These are phyloP conservation scores for Phytophthora lateralis DNA, from an alignment of 352 stramenopile genomes.

Conservation along the genomic window DNA sequence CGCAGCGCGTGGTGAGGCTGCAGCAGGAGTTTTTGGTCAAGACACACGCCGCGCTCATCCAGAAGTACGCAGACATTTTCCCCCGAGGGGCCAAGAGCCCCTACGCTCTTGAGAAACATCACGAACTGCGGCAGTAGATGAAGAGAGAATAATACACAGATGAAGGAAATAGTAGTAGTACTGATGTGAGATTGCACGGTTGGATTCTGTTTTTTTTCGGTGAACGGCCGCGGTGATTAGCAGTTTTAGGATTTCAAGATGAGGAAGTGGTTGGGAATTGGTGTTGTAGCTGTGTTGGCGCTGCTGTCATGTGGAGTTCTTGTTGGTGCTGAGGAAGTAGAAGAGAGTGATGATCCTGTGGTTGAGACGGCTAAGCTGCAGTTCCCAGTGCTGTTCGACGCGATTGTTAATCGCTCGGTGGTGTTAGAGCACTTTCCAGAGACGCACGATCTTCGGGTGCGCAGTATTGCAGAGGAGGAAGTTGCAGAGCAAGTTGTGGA, in stretches of 20 bases:
- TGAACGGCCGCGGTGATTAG: constrained; percentile 27
- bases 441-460: constrained; percentile 30
- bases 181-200: background rate
- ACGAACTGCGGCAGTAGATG: constrained; percentile 54
- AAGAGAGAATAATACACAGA: background rate
- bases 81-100: constrained; percentile 65
- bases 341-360: background rate
- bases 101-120: constrained; percentile 81
- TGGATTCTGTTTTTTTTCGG: constrained; percentile 11
- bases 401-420: constrained; percentile 29
- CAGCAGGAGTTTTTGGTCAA: constrained; percentile 76
- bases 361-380: constrained; percentile 16
- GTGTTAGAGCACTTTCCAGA: constrained; percentile 32
- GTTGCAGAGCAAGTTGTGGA: constrained; percentile 8
- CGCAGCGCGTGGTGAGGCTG: constrained; percentile 47
- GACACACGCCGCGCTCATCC: constrained; percentile 58
- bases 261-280: constrained; percentile 1
- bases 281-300: constrained; percentile 1
- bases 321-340: background rate
- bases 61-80: constrained; percentile 79
- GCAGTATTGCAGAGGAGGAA: constrained; percentile 20
- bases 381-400: constrained; percentile 42
- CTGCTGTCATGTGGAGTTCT: constrained; percentile 2
- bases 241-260: constrained; percentile 15
- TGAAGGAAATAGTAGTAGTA: no score